Evolutionary conservation across 176 grass and related monocot species (phyloP).

Genomic region (Leersia perrieri): DNA sequence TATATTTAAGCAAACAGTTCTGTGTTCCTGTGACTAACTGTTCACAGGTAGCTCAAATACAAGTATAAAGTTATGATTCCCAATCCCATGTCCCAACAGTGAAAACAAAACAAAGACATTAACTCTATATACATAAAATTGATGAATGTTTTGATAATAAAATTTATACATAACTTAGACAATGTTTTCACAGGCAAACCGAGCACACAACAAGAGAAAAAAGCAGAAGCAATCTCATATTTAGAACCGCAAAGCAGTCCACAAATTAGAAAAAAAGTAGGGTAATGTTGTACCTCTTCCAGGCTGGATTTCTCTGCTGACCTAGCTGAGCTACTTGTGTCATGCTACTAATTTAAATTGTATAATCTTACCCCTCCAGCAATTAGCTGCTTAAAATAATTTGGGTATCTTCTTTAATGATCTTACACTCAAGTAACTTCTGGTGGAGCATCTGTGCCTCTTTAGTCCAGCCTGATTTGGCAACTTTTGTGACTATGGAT

Average conservation of each 20-base stretch:
- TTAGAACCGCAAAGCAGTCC: constrained; percentile 3
- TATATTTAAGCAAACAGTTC: neutral
- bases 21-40: neutral
- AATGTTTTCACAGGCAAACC: constrained; percentile 9
- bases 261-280: neutral
- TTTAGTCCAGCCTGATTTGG: constrained; percentile 50
- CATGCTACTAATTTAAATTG: neutral
- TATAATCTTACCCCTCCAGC: neutral
- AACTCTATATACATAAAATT: neutral
- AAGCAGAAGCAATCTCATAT: neutral
- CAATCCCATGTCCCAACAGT: neutral
- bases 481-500: constrained; percentile 52
- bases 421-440: constrained; percentile 44
- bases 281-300: neutral
- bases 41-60: neutral
- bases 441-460: constrained; percentile 46
- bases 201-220: neutral
- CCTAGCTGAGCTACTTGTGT: constrained; percentile 11
- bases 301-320: constrained; percentile 8
- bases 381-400: constrained; percentile 27
- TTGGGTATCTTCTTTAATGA: constrained; percentile 42
- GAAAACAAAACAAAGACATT: neutral
- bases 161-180: neutral
- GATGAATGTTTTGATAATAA: neutral
- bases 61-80: neutral